Evolutionary conservation across 2,329 filamentous ascomycete genomes (phyloP), one percentile per base, ranked within the genome.

Genomic region (Epichloe elymi): DNA sequence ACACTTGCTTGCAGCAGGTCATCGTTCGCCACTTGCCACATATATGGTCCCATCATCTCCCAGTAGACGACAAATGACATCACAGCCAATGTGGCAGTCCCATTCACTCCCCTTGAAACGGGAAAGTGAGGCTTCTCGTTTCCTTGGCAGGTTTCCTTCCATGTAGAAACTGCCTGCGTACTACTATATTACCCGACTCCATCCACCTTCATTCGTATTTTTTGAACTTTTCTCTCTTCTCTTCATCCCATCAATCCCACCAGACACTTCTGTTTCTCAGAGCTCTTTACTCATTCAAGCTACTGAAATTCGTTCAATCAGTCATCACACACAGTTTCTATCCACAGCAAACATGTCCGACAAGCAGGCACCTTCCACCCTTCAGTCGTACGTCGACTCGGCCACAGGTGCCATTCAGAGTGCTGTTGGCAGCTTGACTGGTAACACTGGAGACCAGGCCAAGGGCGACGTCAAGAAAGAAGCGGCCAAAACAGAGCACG

Each of bases 371-470:
- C 58, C 84, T 58, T 94, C 88, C 56, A 93, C 89, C 56, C 76
- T 90, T 63, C 79, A 91, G 75, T 85, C 86, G 52, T 83, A 83
- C 70, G 64, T 87, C 59, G 84, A 90, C 75, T 78, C 78, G 14
- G 86, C 85, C 61, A 76, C 81, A 38, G 87, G 86, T 58, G 74
- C 82, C 50, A 78, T 83, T 49, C 88, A 95, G 70, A 84, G 76
- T 55, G 80, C 76, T 47, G 60, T 93, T 47, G 87, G 88, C 56
- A 77, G 73, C 55, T 54, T 95, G 51, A 90, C 86, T 10, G 89
- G 70, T n/a, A 38, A 38, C 7, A n/a, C 36, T n/a, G 36, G 36
- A 11, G 36, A n/a, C 14, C 36, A 38, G 36, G 36, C 36, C 36
- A 38, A 38, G 14, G 36, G 15, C 36, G 36, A 14, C 36, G 36